Percentiles rank a stretch among this genome's conserved stretches.
These are phyloP conservation scores for Oryza meyeriana DNA, from an alignment of 176 grass and related monocot genomes.

Conservation along the genomic window DNA sequence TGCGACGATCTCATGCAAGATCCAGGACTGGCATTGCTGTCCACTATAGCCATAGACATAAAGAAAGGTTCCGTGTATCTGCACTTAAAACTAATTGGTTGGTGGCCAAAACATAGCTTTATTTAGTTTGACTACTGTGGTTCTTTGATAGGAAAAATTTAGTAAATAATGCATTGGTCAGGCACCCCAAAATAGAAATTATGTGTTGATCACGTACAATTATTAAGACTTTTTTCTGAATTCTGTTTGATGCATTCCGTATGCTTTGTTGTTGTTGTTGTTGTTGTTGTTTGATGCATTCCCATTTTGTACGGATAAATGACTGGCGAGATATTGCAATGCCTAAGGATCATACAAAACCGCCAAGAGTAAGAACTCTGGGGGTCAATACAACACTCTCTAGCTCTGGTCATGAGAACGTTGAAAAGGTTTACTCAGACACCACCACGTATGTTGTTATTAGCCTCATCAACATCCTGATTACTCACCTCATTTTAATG, in stretches of 20 bases:
- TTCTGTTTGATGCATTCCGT: conserved; percentile 26
- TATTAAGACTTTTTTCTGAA: conserved; percentile 17
- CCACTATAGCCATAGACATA: not conserved
- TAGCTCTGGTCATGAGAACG: conserved; percentile 78
- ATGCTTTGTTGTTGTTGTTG: no score
- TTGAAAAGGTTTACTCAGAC: conserved; percentile 51
- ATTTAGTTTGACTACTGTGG: conserved; percentile 6
- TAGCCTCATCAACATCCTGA: conserved; percentile 14
- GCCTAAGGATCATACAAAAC: conserved; percentile 71
- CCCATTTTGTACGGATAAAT: conserved; percentile 67
- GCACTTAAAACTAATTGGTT: not conserved
- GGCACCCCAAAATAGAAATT: not conserved
- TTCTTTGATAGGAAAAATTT: conserved; percentile 17
- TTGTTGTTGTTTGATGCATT: no score
- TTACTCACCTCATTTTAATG: conserved; percentile 22
- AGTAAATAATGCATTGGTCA: not conserved
- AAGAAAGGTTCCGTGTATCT: not conserved
- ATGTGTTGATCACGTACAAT: not conserved
- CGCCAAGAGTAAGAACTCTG: conserved; percentile 65
- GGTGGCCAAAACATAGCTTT: not conserved
- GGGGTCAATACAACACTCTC: conserved; percentile 61
- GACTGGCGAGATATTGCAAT: conserved; percentile 91
- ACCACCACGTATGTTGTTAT: conserved; percentile 34
- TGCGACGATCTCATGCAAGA: conserved; percentile 4
- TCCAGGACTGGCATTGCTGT: not conserved